Conservation (phyloP, 345 rosid species). For the Populus tremula region DNA sequence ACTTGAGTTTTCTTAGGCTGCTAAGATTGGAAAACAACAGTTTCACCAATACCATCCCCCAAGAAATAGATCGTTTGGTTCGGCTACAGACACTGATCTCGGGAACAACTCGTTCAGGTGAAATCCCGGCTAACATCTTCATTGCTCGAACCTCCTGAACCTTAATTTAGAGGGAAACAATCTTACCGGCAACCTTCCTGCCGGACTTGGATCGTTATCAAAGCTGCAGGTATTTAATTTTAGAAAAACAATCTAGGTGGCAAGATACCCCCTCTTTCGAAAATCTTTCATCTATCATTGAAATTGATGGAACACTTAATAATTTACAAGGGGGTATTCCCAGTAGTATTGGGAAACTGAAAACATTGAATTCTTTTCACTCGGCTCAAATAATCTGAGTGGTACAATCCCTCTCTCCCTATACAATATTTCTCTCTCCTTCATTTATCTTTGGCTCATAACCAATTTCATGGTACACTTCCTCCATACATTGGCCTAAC, state of each 20-base stretch:
- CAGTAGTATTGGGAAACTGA: slow-evolving; percentile 20
- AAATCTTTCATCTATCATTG: slow-evolving; percentile 20
- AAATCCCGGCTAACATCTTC: slow-evolving; percentile 21
- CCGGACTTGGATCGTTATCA: no score
- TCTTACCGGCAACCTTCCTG: neutral
- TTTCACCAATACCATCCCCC: slow-evolving; percentile 5
- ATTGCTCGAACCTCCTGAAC: slow-evolving; percentile 21
- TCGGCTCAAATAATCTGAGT: neutral
- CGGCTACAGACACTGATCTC: neutral
- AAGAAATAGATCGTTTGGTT: slow-evolving; percentile 8
- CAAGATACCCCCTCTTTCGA: neutral
- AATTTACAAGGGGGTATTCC: slow-evolving; percentile 19
- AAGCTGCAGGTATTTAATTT: no score
- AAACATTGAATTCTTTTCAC: neutral
- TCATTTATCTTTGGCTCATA: no score
- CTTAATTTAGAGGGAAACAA: slow-evolving; percentile 20
- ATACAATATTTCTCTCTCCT: neutral
- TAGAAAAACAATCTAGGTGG: no score
- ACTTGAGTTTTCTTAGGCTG: slow-evolving; percentile 6
- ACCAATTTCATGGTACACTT: slow-evolving; percentile 8
- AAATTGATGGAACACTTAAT: neutral
- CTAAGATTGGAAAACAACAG: slow-evolving; percentile 6
- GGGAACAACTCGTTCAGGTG: neutral
- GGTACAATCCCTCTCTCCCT: neutral
- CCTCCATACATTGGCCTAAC: no score